Conservation (phyloP, 345 rosid species). For the Diplotaxis tenuifolia region DNA sequence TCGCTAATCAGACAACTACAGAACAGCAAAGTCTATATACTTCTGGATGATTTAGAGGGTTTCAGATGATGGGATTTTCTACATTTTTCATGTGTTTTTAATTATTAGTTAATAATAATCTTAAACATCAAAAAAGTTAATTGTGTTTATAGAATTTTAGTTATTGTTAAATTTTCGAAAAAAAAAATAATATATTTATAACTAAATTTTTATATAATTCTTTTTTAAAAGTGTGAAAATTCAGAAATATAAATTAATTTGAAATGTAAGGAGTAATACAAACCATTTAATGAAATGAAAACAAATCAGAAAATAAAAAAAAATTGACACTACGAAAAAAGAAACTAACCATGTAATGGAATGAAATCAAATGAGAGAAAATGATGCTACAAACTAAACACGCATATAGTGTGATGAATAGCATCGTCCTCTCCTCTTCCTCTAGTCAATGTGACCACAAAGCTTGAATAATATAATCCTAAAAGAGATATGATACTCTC, state of each 20-base stretch:
- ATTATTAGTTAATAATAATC: too few relatives aligned
- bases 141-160: too few relatives aligned
- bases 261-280: constrained; percentile 4
- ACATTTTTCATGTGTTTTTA: too few relatives aligned
- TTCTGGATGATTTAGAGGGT: not conserved
- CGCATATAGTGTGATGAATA: not conserved
- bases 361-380: not conserved
- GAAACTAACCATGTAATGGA: not conserved
- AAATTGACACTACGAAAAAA: not conserved
- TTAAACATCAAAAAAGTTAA: too few relatives aligned
- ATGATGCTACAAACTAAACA: constrained; percentile 20
- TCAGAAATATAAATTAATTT: not conserved
- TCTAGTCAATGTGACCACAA: constrained; percentile 11
- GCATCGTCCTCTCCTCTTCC: constrained; percentile 16
- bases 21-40: constrained; percentile 27
- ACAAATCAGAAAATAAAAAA: not conserved
- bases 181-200: too few relatives aligned
- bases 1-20: constrained; percentile 35
- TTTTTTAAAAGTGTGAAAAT: too few relatives aligned
- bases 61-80: not conserved
- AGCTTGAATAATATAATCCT: not conserved
- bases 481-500: constrained; percentile 3
- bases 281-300: constrained; percentile 8
- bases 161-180: too few relatives aligned
- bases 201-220: too few relatives aligned